These are phyloP conservation scores for Dalechampia spathulata DNA, from an alignment of 441 rosid genomes.

Conservation along the genomic window DNA sequence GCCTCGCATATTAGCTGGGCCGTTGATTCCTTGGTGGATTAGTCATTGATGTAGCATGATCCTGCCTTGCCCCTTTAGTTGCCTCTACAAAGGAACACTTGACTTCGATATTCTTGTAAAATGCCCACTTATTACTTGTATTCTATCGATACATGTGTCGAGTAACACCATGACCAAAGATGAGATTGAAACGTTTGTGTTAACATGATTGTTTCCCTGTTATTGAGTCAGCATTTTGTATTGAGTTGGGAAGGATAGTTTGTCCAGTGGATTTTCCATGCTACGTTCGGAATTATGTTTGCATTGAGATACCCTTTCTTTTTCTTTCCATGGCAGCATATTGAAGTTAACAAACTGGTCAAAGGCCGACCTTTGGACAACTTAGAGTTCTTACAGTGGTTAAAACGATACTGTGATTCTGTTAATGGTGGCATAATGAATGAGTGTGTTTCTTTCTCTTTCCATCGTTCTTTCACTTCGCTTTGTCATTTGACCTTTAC, in stretches of 20 bases:
- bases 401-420: slow-evolving; percentile 95
- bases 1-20: neutral
- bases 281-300: neutral
- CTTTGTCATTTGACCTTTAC: neutral
- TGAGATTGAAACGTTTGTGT: too few relatives aligned
- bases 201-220: too few relatives aligned
- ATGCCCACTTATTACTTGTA: too few relatives aligned
- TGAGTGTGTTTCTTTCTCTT: slow-evolving; percentile 43
- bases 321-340: slow-evolving; percentile 46
- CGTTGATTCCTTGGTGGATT: neutral
- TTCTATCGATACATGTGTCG: too few relatives aligned
- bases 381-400: slow-evolving; percentile 97
- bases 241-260: neutral
- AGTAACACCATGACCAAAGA: too few relatives aligned
- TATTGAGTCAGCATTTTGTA: neutral
- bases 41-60: neutral
- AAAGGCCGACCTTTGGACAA: slow-evolving; percentile 96
- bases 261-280: too few relatives aligned
- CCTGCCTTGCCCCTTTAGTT: neutral
- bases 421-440: slow-evolving; percentile 96
- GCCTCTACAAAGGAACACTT: neutral
- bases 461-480: neutral
- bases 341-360: slow-evolving; percentile 89
- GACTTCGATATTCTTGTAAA: neutral
- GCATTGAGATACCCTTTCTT: slow-evolving; percentile 1